Conservation (phyloP, 345 rosid species). For the Zanthoxylum bungeanum region DNA sequence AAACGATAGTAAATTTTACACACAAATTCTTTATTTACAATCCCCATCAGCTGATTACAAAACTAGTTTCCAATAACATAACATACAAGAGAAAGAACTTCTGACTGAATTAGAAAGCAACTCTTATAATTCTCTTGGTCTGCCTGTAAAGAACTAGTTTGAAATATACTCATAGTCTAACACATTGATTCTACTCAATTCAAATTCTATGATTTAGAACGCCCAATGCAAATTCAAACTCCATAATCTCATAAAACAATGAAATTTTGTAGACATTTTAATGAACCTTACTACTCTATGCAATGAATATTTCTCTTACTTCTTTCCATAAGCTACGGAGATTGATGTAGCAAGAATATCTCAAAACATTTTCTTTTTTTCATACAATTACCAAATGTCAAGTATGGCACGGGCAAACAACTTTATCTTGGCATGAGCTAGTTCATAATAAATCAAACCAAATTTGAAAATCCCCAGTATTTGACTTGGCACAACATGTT, state of each 20-base stretch:
- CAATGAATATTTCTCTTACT: background rate
- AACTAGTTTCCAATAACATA: background rate
- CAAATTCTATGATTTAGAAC: background rate
- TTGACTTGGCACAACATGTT: background rate
- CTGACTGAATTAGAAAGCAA: background rate
- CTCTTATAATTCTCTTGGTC: background rate
- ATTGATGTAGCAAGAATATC: background rate
- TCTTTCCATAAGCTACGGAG: background rate
- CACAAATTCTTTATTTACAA: background rate
- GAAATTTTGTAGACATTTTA: background rate
- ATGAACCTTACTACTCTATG: background rate
- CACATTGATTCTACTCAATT: background rate
- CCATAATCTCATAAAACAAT: background rate
- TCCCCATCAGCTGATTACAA: background rate
- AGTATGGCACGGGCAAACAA: slow-evolving; percentile 6
- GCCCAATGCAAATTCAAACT: background rate
- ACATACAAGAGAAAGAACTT: background rate
- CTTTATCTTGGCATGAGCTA: too few relatives aligned
- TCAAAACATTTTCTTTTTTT: background rate
- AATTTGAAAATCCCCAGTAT: background rate
- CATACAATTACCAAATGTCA: background rate
- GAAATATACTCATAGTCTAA: too few relatives aligned
- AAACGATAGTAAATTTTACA: background rate
- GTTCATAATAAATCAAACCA: background rate
- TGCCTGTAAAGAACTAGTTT: too few relatives aligned